Conservation (phyloP, 768 basidiomycete species). For the Suillus ampliporus region DNA sequence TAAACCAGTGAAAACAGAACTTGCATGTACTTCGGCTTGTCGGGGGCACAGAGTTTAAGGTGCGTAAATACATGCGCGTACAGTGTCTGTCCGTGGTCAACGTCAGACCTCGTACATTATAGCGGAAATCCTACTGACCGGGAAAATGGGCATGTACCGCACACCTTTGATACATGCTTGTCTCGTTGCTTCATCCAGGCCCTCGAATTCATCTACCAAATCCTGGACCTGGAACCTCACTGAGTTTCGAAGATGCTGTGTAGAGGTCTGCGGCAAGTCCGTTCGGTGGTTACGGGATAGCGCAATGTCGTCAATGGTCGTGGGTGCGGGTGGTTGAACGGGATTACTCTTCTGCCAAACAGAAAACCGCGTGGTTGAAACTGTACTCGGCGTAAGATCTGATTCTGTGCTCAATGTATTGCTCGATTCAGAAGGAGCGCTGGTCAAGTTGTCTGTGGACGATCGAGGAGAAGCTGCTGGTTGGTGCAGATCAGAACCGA, state of each 20-base stretch:
- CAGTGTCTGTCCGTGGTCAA: slow-evolving; percentile 22
- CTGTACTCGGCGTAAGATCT: slow-evolving; percentile 1
- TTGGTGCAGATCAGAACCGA: not conserved
- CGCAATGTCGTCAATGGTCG: slow-evolving; percentile 29
- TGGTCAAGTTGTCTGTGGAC: not conserved
- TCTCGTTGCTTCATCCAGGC: slow-evolving; percentile 19
- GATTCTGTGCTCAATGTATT: slow-evolving; percentile 4
- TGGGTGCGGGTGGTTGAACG: slow-evolving; percentile 12
- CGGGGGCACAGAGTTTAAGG: slow-evolving; percentile 27
- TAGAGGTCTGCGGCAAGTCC: slow-evolving; percentile 28
- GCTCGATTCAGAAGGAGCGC: not conserved
- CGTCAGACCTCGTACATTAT: not conserved
- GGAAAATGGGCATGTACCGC: slow-evolving; percentile 25
- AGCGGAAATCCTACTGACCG: slow-evolving; percentile 17
- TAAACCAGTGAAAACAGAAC: not conserved
- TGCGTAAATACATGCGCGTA: slow-evolving; percentile 32
- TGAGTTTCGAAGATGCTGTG: slow-evolving; percentile 24
- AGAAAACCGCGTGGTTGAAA: slow-evolving; percentile 23
- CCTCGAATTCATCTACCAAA: slow-evolving; percentile 23
- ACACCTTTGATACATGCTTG: slow-evolving; percentile 24
- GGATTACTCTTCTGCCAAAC: slow-evolving; percentile 26
- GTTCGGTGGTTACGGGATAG: slow-evolving; percentile 30
- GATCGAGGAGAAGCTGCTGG: not conserved
- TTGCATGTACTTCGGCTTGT: slow-evolving; percentile 20
- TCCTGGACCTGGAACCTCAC: slow-evolving; percentile 27